Base-by-base conservation (phyloP, 1,284 basidiomycete genomes). In the Schizophyllum amplum region DNA sequence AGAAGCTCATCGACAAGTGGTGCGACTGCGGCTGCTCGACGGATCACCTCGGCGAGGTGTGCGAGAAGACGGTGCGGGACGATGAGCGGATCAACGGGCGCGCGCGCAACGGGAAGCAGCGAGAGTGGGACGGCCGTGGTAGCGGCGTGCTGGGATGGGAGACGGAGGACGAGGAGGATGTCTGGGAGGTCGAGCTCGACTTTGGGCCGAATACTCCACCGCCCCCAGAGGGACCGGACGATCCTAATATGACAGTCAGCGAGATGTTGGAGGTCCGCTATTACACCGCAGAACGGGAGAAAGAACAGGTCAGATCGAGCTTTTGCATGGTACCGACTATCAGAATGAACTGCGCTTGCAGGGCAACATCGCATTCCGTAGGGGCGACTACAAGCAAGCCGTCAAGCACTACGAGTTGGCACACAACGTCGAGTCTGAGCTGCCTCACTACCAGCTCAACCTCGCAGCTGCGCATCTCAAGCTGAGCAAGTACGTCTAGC, bases 11-110 rank as follows among this genome's bases (percentile, higher is more conserved):
- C 9, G 76, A 72, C 2, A 87, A 87, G 62, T 87, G 86, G 85
- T 87, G 85, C 64, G 83, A 86, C 59, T 87, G 86, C 67, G 85
- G 85, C 1, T 87, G 85, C 66, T 86, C 84, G 54, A 87, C 84
- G 26, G 85, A 87, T 66, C 84, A 87, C 64, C 70, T 87, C 15
- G 82, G 83, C 1, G 84, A 87, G 66, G 84, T 87, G 13, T 87
- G 85, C 61, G 85, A 87, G 69, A 75, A 75, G 59, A 84, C 83
- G 5, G 84, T 87, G 24, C 69, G 82, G 53, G 81, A 84, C 64
- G 85, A 86, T 33, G 84, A 86, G 63, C 78, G 81, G 61, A 77
- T 75, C 56, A 68, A 64, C 46, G 76, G 79, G 0, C 27, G 27
- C 27, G 74, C 80, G 4, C 66, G 80, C 24, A 70, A 77, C 0